These are phyloP conservation scores for Phytopythium cucurbitacearum DNA, from an alignment of 352 stramenopile genomes.

Conservation along the genomic window DNA sequence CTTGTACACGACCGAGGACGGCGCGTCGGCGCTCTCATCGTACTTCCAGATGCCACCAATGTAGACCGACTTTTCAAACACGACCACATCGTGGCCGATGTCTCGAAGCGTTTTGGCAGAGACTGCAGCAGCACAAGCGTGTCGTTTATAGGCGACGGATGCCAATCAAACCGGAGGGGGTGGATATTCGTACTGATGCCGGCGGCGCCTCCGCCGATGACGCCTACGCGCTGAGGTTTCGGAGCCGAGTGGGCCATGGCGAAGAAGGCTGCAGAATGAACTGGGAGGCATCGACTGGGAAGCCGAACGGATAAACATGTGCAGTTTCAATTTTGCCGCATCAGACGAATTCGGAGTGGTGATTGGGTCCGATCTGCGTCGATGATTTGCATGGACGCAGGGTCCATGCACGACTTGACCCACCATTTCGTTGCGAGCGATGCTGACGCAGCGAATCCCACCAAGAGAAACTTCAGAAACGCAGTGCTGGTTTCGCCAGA, in stretches of 20 bases:
- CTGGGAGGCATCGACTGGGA: no score
- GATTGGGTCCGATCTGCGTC: no score
- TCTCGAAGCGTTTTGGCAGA: constrained; percentile 64
- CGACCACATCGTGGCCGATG: constrained; percentile 56
- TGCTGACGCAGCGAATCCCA: no score
- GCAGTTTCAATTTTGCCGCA: no score
- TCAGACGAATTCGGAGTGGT: no score
- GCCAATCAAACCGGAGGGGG: neutral
- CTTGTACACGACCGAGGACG: constrained; percentile 61
- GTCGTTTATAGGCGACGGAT: neutral
- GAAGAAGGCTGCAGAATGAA: neutral
- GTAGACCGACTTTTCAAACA: constrained; percentile 63
- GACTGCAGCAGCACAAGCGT: constrained; percentile 29
- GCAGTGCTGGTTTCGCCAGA: no score
- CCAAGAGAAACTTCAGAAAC: no score
- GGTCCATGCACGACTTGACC: no score
- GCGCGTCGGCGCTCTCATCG: constrained; percentile 37
- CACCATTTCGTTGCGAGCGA: no score
- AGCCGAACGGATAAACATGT: no score
- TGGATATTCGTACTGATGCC: constrained; percentile 59
- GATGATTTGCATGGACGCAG: no score
- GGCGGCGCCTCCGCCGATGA: constrained; percentile 68
- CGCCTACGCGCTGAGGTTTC: constrained; percentile 34
- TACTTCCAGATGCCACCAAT: constrained; percentile 81
- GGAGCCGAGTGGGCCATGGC: neutral